Conservation (phyloP, 1,139 yeast genomes). For the Geotrichum candidum region DNA sequence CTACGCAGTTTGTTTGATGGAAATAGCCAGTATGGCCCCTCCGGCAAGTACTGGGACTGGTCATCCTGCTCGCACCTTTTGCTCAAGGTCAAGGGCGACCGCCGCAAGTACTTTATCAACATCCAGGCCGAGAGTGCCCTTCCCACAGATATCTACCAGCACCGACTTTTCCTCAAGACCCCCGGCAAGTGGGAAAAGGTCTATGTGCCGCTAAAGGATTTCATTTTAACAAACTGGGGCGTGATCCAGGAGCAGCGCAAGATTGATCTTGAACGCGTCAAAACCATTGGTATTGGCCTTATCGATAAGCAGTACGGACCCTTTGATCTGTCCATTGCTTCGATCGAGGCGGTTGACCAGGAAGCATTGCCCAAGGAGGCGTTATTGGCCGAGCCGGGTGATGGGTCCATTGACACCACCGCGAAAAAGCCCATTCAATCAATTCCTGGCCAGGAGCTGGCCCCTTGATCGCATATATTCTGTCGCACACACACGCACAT, state of each 20-base stretch:
- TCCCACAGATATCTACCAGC: constrained; percentile 76
- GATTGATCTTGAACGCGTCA: constrained; percentile 58
- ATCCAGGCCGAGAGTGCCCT: constrained; percentile 76
- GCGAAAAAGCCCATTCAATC: constrained; percentile 5
- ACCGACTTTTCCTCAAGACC: constrained; percentile 62
- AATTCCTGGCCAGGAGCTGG: constrained; percentile 10
- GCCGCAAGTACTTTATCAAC: constrained; percentile 70
- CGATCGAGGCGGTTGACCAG: constrained; percentile 50
- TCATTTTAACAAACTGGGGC: constrained; percentile 81
- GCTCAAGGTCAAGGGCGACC: constrained; percentile 67
- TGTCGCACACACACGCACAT: neutral
- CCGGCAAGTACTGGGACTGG: constrained; percentile 51
- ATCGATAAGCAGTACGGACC: constrained; percentile 79
- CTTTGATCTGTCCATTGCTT: constrained; percentile 60
- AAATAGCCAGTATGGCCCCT: constrained; percentile 23
- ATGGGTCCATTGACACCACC: neutral
- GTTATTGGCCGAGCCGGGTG: neutral
- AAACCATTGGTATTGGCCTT: constrained; percentile 73
- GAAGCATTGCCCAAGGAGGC: neutral
- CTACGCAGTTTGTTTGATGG: constrained; percentile 29
- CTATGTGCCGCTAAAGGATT: constrained; percentile 67
- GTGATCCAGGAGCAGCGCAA: constrained; percentile 64
- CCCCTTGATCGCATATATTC: constrained; percentile 6
- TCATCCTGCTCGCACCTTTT: constrained; percentile 52
- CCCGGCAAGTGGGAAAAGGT: constrained; percentile 87